These are phyloP conservation scores for Waitea zeae DNA, from an alignment of 1,284 basidiomycete genomes.

Conservation along the genomic window DNA sequence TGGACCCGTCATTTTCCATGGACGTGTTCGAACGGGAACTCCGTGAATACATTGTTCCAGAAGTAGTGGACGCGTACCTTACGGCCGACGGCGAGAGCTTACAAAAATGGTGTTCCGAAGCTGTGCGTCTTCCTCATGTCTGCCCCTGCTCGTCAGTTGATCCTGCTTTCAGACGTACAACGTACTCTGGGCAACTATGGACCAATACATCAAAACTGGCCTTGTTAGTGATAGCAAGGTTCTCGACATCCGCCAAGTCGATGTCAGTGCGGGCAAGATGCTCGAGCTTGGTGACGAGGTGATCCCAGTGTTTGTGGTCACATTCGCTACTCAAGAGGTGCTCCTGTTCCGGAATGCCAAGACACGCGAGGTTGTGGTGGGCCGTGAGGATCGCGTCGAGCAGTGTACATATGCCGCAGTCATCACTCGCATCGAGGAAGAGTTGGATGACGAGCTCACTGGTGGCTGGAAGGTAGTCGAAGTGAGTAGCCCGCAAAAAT, in stretches of 20 bases:
- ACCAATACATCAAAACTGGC: constrained; percentile 83
- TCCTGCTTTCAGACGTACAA: constrained; percentile 63
- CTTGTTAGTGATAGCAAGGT: constrained; percentile 83
- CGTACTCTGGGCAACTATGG: constrained; percentile 94
- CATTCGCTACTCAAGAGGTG: constrained; percentile 90
- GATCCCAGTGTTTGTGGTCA: constrained; percentile 85
- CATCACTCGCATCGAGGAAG: constrained; percentile 73
- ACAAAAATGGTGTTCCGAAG: constrained; percentile 90
- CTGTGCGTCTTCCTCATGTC: constrained; percentile 26
- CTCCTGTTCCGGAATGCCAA: constrained; percentile 83
- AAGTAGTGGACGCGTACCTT: constrained; percentile 93
- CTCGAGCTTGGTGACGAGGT: constrained; percentile 55
- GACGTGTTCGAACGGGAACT: constrained; percentile 84
- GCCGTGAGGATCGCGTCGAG: constrained; percentile 80
- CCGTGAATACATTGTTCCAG: constrained; percentile 94
- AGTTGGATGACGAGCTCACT: constrained; percentile 82
- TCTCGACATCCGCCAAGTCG: constrained; percentile 88
- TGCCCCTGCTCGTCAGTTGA: constrained; percentile 1
- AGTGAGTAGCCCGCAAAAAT: constrained; percentile 22
- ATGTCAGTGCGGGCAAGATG: constrained; percentile 69
- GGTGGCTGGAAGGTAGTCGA: constrained; percentile 98
- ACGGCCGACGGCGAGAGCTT: constrained; percentile 77
- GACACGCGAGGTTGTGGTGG: constrained; percentile 73
- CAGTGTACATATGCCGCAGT: constrained; percentile 90
- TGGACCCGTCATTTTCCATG: constrained; percentile 80